A percentile compares a stretch with the other conserved stretches of the same genome.
Conservation (phyloP, 352 stramenopile genomes). For the Phytopythium oedochilum region DNA sequence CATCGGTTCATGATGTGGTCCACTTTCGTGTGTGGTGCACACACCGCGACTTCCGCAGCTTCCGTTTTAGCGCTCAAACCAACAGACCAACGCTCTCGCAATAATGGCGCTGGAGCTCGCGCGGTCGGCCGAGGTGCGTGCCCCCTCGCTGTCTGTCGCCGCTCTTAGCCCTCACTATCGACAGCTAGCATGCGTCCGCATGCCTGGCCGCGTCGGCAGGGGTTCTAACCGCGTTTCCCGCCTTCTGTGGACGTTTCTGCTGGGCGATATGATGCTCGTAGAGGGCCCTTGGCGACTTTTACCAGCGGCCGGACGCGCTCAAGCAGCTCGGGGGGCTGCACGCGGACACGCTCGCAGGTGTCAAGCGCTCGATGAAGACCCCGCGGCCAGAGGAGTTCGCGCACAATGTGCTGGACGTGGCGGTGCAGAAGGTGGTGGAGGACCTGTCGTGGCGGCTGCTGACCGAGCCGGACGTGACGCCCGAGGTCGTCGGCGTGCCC, state of each 20-base stretch:
- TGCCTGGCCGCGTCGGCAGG: not conserved
- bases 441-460: conserved; percentile 76
- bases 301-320: conserved; percentile 46
- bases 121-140: conserved; percentile 50
- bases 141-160: not conserved
- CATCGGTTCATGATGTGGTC: no score
- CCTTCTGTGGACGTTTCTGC: not conserved
- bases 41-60: no score
- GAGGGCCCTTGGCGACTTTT: conserved; percentile 58
- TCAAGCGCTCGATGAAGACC: conserved; percentile 28
- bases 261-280: conserved; percentile 7
- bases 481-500: conserved; percentile 52
- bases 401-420: conserved; percentile 68
- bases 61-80: not conserved
- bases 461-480: conserved; percentile 45
- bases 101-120: conserved; percentile 62
- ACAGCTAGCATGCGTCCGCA: no score
- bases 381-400: conserved; percentile 34
- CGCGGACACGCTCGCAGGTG: conserved; percentile 20
- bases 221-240: not conserved
- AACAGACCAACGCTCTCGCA: not conserved
- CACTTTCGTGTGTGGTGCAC: no score
- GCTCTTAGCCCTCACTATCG: not conserved
- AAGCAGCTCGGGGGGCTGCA: conserved; percentile 44
- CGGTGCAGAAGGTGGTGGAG: conserved; percentile 78